Conservation (phyloP, 2,329 filamentous ascomycete genomes). For the Fusarium mundagurra region DNA sequence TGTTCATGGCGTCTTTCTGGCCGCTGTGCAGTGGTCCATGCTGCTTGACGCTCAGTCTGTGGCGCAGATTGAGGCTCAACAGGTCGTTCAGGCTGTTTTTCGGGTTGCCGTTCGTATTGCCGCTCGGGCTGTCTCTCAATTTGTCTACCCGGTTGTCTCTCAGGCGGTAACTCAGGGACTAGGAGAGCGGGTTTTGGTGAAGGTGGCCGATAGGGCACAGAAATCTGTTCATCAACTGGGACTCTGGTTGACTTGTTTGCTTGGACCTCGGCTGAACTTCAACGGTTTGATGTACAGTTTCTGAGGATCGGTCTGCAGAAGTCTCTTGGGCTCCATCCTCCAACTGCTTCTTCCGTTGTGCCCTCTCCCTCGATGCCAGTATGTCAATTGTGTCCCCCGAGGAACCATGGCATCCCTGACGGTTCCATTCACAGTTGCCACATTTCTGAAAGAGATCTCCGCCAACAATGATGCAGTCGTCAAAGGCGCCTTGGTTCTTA, state of each 20-base stretch:
- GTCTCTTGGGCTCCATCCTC: slow-evolving; percentile 1
- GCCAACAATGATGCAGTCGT: slow-evolving; percentile 56
- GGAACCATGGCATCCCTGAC: slow-evolving; percentile 49
- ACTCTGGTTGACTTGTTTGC: neutral
- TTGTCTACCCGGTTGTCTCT: neutral
- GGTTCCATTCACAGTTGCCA: slow-evolving; percentile 63
- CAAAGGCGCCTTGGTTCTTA: slow-evolving; percentile 56
- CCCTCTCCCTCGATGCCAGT: slow-evolving; percentile 22
- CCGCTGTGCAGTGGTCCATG: neutral
- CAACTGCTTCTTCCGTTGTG: slow-evolving; percentile 21
- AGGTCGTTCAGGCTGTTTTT: neutral
- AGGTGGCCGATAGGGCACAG: slow-evolving; percentile 7
- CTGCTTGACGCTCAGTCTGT: neutral
- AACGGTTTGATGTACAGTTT: slow-evolving; percentile 10
- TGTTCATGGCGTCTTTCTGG: neutral
- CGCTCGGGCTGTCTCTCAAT: neutral
- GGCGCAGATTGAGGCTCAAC: neutral
- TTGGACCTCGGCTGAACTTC: slow-evolving; percentile 18
- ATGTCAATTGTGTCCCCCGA: slow-evolving; percentile 40
- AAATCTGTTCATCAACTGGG: slow-evolving; percentile 2
- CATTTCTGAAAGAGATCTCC: slow-evolving; percentile 57
- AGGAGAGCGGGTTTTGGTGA: slow-evolving; percentile 8
- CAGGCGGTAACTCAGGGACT: neutral
- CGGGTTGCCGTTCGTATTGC: neutral
- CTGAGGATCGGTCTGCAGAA: neutral